These are phyloP conservation scores for Podospora pseudocomata DNA, from an alignment of 495 filamentous ascomycete species.

Conservation along the genomic window DNA sequence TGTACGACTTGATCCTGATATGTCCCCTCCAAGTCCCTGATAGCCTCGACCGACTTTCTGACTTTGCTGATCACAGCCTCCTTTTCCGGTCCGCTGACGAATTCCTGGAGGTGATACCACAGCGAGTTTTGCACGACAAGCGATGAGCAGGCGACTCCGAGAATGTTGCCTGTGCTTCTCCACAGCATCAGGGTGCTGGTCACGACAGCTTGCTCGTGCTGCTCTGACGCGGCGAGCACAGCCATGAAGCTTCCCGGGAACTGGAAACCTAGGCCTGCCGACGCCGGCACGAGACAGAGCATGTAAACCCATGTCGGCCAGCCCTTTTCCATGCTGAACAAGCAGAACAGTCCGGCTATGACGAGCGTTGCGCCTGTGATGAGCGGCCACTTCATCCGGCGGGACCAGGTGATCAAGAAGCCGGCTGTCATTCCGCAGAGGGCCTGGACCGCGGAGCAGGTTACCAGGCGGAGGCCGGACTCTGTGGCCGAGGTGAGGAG, in stretches of 20 bases:
- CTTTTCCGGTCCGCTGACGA: conserved; percentile 52
- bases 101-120: conserved; percentile 51
- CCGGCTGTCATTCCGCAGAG: conserved; percentile 59
- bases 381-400: conserved; percentile 60
- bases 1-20: conserved; percentile 51
- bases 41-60: conserved; percentile 42
- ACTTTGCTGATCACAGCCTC: conserved; percentile 34
- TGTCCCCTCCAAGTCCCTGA: conserved; percentile 31
- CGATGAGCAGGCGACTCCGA: conserved; percentile 68
- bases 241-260: conserved; percentile 64
- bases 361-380: conserved; percentile 54
- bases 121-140: conserved; percentile 74
- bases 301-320: conserved; percentile 59
- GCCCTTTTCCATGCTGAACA: conserved; percentile 47
- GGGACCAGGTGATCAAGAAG: conserved; percentile 65
- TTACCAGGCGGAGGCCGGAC: conserved; percentile 67
- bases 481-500: conserved; percentile 66
- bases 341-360: conserved; percentile 51
- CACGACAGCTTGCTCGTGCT: conserved; percentile 71
- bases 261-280: conserved; percentile 63
- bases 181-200: conserved; percentile 67
- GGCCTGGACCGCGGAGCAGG: conserved; percentile 57
- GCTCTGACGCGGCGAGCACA: conserved; percentile 62
- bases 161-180: conserved; percentile 63
- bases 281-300: conserved; percentile 56